phyloP scores from a whole-genome alignment of 331 rosid species.

The Malus hybrid region DNA sequence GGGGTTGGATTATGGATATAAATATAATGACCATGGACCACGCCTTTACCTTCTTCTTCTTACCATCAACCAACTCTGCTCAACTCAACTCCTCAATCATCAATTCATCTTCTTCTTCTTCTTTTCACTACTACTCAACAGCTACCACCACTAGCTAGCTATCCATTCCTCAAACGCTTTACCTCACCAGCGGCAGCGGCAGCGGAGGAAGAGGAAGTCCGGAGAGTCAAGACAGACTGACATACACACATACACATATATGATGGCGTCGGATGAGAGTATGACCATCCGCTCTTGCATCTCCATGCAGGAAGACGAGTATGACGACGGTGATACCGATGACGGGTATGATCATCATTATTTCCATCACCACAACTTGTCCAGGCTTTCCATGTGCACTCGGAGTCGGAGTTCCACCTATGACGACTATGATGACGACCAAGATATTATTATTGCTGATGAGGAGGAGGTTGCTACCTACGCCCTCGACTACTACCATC shows the following conservation, averaged over 20 bases:
- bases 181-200: too few species aligned
- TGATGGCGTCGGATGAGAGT: constrained; percentile 55
- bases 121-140: too few species aligned
- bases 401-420: constrained; percentile 22
- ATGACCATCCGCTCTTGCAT: constrained; percentile 24
- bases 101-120: too few species aligned
- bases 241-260: neutral
- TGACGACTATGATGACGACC: constrained; percentile 9
- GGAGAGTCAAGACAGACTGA: too few species aligned
- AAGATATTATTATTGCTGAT: constrained; percentile 6
- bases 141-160: too few species aligned
- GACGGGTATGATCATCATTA: constrained; percentile 22
- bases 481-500: neutral
- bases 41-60: too few species aligned
- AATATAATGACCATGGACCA: too few species aligned
- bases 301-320: constrained; percentile 36
- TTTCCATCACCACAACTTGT: constrained; percentile 33
- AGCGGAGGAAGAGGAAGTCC: too few species aligned
- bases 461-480: too few species aligned
- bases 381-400: constrained; percentile 56
- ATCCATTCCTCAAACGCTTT: too few species aligned
- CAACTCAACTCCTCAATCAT: too few species aligned
- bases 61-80: too few species aligned
- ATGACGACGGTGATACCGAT: constrained; percentile 18
- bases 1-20: neutral